A percentile compares a stretch with the other conserved stretches of the same genome.
phyloP scores from a whole-genome alignment of 495 filamentous ascomycete species.

The Hypoxylon fragiforme region DNA sequence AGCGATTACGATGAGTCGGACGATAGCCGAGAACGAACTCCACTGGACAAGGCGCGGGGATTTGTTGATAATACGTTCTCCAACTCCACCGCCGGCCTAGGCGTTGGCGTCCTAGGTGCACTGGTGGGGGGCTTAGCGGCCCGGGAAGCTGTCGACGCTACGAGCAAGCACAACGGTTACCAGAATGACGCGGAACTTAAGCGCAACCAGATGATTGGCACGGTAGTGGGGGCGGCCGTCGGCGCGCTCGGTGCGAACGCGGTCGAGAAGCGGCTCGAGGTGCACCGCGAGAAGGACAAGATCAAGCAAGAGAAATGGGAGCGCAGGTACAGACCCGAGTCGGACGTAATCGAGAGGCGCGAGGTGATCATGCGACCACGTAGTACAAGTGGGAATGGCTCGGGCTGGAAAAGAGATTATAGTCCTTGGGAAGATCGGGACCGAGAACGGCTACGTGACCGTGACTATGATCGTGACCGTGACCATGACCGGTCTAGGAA shows the following conservation, averaged over 20 bases:
- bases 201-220: constrained; percentile 42
- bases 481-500: constrained; percentile 3
- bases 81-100: constrained; percentile 44
- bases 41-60: constrained; percentile 35
- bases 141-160: constrained; percentile 42
- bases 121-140: constrained; percentile 50
- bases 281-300: constrained; percentile 28
- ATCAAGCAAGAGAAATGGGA: constrained; percentile 39
- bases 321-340: constrained; percentile 27
- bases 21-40: constrained; percentile 20
- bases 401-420: constrained; percentile 25
- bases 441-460: constrained; percentile 2
- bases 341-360: constrained; percentile 29
- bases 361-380: constrained; percentile 24
- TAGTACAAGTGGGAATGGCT: constrained; percentile 7
- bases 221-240: constrained; percentile 50
- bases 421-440: constrained; percentile 11
- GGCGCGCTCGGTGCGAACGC: constrained; percentile 53
- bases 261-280: constrained; percentile 48
- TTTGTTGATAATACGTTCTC: constrained; percentile 42
- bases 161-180: constrained; percentile 12
- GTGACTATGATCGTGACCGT: neutral
- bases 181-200: constrained; percentile 21
- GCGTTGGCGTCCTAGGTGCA: constrained; percentile 49
- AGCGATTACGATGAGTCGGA: constrained; percentile 23